phyloP scores from a whole-genome alignment of 257 asterid genomes.

The Plantago major region DNA sequence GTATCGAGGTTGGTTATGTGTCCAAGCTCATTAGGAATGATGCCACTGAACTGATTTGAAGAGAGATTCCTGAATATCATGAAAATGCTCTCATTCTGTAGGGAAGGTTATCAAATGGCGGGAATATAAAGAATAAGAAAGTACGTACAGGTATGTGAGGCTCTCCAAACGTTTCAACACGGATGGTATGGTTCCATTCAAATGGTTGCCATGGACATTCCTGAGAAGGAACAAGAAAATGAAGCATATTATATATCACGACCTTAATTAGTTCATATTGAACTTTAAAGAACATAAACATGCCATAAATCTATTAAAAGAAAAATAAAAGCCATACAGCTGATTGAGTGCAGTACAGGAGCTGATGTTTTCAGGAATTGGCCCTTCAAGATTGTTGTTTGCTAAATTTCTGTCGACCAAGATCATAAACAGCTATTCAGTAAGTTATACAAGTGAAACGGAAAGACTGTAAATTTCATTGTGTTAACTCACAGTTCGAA shows the following conservation, averaged over 20 bases:
- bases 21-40: slow-evolving; percentile 73
- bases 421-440: slow-evolving; percentile 1
- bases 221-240: slow-evolving; percentile 25
- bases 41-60: slow-evolving; percentile 68
- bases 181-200: slow-evolving; percentile 83
- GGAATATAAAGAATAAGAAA: not conserved
- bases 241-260: too few relatives aligned
- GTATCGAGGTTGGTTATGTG: slow-evolving; percentile 87
- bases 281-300: not conserved
- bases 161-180: slow-evolving; percentile 80
- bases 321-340: slow-evolving; percentile 40
- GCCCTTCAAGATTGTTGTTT: slow-evolving; percentile 79
- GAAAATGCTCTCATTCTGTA: slow-evolving; percentile 6
- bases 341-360: slow-evolving; percentile 91
- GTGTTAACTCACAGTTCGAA: slow-evolving; percentile 73
- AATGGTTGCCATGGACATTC: slow-evolving; percentile 79
- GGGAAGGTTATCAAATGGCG: not conserved
- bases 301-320: not conserved
- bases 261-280: too few relatives aligned
- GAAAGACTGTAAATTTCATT: too few relatives aligned
- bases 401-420: slow-evolving; percentile 68
- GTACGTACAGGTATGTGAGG: slow-evolving; percentile 81
- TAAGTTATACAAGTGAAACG: too few relatives aligned
- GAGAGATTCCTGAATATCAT: slow-evolving; percentile 67
- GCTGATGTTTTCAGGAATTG: slow-evolving; percentile 89